Conservation (phyloP, 116 monocot species). For the Thalassia testudinum region DNA sequence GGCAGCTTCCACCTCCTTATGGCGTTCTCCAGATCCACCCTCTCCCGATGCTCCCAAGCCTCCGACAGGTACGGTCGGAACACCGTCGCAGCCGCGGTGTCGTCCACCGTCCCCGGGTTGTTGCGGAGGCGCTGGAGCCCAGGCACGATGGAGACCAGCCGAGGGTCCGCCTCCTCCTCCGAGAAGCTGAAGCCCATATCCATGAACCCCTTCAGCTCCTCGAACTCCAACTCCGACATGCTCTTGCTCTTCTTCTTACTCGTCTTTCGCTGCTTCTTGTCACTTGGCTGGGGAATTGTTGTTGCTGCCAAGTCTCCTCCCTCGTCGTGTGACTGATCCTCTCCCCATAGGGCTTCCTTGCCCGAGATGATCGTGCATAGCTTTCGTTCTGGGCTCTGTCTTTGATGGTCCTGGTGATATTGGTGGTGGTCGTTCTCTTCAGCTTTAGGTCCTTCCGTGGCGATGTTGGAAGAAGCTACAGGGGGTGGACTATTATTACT, state of each 20-base stretch:
- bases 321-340: background rate
- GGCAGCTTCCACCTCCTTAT: conserved; percentile 19
- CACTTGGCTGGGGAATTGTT: too few species aligned
- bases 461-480: too few species aligned
- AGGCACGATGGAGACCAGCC: conserved; percentile 48
- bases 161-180: conserved; percentile 30
- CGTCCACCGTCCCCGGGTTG: background rate
- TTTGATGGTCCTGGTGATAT: too few species aligned
- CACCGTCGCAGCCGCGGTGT: background rate
- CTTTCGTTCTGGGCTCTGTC: too few species aligned
- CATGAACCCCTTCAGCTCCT: conserved; percentile 66
- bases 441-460: too few species aligned
- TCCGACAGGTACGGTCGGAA: conserved; percentile 60
- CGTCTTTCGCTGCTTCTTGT: conserved; percentile 3
- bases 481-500: too few species aligned
- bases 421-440: too few species aligned
- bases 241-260: conserved; percentile 19
- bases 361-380: too few species aligned
- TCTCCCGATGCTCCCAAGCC: conserved; percentile 21
- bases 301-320: too few species aligned
- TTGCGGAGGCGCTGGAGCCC: conserved; percentile 22
- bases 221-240: conserved; percentile 63
- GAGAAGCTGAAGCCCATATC: conserved; percentile 62
- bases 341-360: background rate
- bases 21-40: conserved; percentile 7